Evolutionary conservation across 768 basidiomycete species (phyloP).

Genomic region (Sistotremastrum suecicum): DNA sequence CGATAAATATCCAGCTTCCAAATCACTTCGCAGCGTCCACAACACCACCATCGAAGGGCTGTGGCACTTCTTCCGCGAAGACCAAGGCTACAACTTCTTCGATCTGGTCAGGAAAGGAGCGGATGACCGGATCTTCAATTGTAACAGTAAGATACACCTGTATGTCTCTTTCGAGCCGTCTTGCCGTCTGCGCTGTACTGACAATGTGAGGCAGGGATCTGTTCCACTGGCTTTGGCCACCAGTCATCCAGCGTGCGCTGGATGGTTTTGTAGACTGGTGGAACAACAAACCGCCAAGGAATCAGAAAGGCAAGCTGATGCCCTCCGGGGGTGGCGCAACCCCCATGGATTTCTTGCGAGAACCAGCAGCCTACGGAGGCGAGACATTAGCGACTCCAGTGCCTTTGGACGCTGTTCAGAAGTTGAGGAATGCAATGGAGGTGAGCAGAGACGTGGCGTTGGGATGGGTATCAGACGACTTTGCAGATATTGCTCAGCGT

Average conservation of each 20-base stretch:
- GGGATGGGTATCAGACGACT: too few relatives aligned
- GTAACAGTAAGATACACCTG: too few relatives aligned
- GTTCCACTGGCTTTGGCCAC: constrained; percentile 21
- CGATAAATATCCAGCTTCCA: constrained; percentile 2
- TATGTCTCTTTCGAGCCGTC: too few relatives aligned
- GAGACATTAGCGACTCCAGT: too few relatives aligned
- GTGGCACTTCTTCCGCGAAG: constrained; percentile 10
- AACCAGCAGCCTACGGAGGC: too few relatives aligned
- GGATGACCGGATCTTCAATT: constrained; percentile 6
- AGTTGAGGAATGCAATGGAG: too few relatives aligned
- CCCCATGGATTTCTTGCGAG: too few relatives aligned
- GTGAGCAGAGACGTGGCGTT: too few relatives aligned
- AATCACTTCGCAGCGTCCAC: constrained; percentile 6
- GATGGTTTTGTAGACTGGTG: constrained; percentile 17
- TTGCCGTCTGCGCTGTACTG: too few relatives aligned
- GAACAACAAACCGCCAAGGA: constrained; percentile 17
- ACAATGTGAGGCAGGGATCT: too few relatives aligned
- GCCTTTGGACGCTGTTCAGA: too few relatives aligned
- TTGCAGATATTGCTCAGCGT: too few relatives aligned
- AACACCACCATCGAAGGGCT: constrained; percentile 9
- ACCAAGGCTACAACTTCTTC: constrained; percentile 8
- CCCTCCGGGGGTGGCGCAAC: constrained; percentile 18
- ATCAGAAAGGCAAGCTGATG: constrained; percentile 14
- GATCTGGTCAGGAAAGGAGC: constrained; percentile 6
- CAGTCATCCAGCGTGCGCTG: constrained; percentile 15